These are phyloP conservation scores for Cladosporium sp. DNA, from an alignment of 2,329 filamentous ascomycete species.

Conservation along the genomic window DNA sequence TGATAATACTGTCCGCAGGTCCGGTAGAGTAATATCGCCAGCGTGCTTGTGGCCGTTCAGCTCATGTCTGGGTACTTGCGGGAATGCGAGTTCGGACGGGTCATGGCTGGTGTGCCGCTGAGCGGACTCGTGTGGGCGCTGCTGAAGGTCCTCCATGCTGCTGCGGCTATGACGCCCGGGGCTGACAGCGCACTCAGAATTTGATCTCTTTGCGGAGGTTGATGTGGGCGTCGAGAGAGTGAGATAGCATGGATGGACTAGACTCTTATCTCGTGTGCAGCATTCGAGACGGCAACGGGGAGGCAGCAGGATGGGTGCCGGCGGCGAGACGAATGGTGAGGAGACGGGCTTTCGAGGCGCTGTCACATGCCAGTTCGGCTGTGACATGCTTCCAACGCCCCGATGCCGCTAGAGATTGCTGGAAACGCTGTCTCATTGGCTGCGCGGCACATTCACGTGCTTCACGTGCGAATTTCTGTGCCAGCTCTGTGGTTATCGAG, in stretches of 20 bases:
- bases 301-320: slow-evolving; percentile 2
- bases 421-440: not conserved
- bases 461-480: not conserved
- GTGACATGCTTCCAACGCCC: not conserved
- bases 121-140: not conserved
- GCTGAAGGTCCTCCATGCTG: slow-evolving; percentile 9
- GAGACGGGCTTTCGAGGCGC: slow-evolving; percentile 11
- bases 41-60: slow-evolving; percentile 5
- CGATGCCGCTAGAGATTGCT: not conserved
- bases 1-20: slow-evolving; percentile 42
- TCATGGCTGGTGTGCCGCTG: slow-evolving; percentile 9
- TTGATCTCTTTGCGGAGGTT: slow-evolving; percentile 5
- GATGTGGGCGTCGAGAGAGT: slow-evolving; percentile 2
- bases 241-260: slow-evolving; percentile 3
- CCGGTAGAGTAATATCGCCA: slow-evolving; percentile 37
- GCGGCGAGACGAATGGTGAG: slow-evolving; percentile 9
- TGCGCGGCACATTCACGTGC: slow-evolving; percentile 1
- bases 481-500: not conserved
- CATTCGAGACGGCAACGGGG: not conserved
- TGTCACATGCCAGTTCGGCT: slow-evolving; percentile 13
- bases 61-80: slow-evolving; percentile 10
- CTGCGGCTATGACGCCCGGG: not conserved
- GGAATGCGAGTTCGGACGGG: slow-evolving; percentile 5
- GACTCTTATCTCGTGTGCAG: slow-evolving; percentile 6
- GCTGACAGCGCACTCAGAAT: not conserved